These are phyloP conservation scores for Ophiostoma ulmi DNA, from an alignment of 2,329 filamentous ascomycete species.

Conservation along the genomic window DNA sequence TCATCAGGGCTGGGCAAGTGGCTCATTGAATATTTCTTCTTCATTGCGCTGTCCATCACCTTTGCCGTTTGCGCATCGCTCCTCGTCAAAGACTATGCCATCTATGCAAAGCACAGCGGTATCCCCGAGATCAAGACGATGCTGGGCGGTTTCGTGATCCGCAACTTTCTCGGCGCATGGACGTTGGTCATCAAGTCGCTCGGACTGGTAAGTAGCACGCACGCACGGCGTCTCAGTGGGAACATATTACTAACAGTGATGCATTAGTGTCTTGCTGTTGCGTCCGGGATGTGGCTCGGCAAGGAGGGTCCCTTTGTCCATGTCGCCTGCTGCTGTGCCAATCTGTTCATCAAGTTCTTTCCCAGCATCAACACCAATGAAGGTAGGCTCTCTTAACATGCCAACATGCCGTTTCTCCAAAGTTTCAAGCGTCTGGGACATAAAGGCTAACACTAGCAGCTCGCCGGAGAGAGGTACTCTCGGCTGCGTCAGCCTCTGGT, in stretches of 20 bases:
- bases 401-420: neutral
- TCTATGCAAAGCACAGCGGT: conserved; percentile 88
- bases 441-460: conserved; percentile 10
- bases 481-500: conserved; percentile 83
- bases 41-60: conserved; percentile 72
- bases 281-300: conserved; percentile 91
- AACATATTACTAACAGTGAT: neutral
- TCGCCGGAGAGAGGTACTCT: conserved; percentile 86
- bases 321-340: conserved; percentile 93
- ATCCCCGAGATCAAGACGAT: conserved; percentile 98
- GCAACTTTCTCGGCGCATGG: conserved; percentile 79
- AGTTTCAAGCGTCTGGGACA: no score
- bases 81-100: conserved; percentile 76
- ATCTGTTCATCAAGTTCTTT: conserved; percentile 88
- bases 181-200: conserved; percentile 85
- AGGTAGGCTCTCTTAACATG: conserved; percentile 32
- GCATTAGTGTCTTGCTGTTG: conserved; percentile 68
- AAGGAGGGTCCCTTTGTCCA: conserved; percentile 96
- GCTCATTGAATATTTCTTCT: conserved; percentile 83
- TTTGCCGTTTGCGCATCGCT: conserved; percentile 74
- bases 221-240: neutral
- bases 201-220: conserved; percentile 47
- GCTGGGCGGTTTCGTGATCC: conserved; percentile 87
- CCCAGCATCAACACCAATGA: conserved; percentile 78
- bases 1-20: conserved; percentile 55